Evolutionary conservation across 169 alveolate species (phyloP).

Genomic region (Plasmodium yoelii): DNA sequence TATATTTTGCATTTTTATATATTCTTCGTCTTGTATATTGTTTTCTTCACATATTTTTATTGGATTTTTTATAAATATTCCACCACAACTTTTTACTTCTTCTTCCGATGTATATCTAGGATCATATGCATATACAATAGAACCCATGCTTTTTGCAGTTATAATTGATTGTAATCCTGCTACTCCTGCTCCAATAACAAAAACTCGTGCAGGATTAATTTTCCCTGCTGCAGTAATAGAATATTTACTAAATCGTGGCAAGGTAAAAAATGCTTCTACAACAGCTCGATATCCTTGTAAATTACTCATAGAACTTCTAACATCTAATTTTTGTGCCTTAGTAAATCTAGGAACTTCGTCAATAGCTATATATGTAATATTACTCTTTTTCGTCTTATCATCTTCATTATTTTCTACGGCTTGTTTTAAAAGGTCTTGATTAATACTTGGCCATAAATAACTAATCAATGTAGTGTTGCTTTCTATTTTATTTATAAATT

Average conservation of each 20-base stretch:
- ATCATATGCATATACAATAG: constrained; percentile 92
- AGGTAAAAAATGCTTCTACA: constrained; percentile 92
- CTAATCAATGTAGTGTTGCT: constrained; percentile 85
- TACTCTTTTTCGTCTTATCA: not conserved
- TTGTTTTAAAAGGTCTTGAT: constrained; percentile 73
- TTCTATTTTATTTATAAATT: constrained; percentile 82
- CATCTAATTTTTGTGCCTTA: constrained; percentile 94
- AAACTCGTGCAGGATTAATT: constrained; percentile 93
- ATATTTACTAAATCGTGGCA: constrained; percentile 91
- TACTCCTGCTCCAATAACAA: constrained; percentile 97
- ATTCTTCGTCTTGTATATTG: constrained; percentile 77
- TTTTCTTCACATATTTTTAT: constrained; percentile 83
- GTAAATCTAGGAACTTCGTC: constrained; percentile 94
- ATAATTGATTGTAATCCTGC: constrained; percentile 97
- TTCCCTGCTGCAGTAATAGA: constrained; percentile 95
- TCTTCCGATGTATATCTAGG: constrained; percentile 88
- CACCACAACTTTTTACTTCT: constrained; percentile 88
- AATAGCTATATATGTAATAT: constrained; percentile 90
- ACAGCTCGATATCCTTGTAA: constrained; percentile 96
- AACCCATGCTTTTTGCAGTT: constrained; percentile 93
- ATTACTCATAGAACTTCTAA: constrained; percentile 92
- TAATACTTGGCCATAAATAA: constrained; percentile 88
- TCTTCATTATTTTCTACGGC: constrained; percentile 77
- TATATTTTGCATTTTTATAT: constrained; percentile 83
- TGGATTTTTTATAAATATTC: constrained; percentile 85